Evolutionary conservation across 2,329 filamentous ascomycete genomes (phyloP).

Genomic region (Hymenoscyphus albidus): DNA sequence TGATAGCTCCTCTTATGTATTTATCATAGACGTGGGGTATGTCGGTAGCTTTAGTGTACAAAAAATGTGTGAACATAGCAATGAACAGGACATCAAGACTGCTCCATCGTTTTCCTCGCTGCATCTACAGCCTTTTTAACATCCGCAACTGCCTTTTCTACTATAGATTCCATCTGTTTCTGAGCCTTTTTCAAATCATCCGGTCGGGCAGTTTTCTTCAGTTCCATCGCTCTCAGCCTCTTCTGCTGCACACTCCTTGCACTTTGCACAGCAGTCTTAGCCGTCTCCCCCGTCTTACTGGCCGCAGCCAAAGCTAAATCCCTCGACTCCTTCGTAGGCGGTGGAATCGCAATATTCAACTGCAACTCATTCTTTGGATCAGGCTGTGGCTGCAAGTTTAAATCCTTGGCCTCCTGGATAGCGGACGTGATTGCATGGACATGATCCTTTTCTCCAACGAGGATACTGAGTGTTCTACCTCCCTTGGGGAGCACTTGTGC

Average conservation of each 20-base stretch:
- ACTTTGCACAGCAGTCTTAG: slow-evolving; percentile 30
- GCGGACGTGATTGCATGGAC: slow-evolving; percentile 50
- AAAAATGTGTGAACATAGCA: slow-evolving; percentile 8
- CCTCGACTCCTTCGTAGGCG: slow-evolving; percentile 54
- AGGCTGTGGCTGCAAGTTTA: slow-evolving; percentile 47
- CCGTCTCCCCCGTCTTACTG: slow-evolving; percentile 34
- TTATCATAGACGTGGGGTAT: not conserved
- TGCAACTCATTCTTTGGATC: slow-evolving; percentile 47
- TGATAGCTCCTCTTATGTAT: slow-evolving; percentile 3
- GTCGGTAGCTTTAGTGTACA: slow-evolving; percentile 19
- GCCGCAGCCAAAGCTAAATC: slow-evolving; percentile 34
- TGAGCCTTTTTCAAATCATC: slow-evolving; percentile 40
- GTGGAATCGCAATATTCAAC: slow-evolving; percentile 51
- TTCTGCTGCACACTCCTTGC: slow-evolving; percentile 37
- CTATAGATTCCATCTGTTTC: slow-evolving; percentile 39
- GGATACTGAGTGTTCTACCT: slow-evolving; percentile 55
- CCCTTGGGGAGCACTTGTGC: slow-evolving; percentile 65
- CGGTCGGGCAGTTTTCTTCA: slow-evolving; percentile 34
- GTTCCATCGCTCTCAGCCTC: slow-evolving; percentile 34
- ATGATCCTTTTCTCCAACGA: slow-evolving; percentile 61
- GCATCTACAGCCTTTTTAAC: slow-evolving; percentile 38
- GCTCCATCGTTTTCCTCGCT: slow-evolving; percentile 36
- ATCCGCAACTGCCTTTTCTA: slow-evolving; percentile 34
- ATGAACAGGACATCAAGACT: slow-evolving; percentile 21
- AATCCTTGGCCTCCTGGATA: slow-evolving; percentile 46